These are phyloP conservation scores for Perkinsus olseni DNA, from an alignment of 169 alveolate species.

Conservation along the genomic window DNA sequence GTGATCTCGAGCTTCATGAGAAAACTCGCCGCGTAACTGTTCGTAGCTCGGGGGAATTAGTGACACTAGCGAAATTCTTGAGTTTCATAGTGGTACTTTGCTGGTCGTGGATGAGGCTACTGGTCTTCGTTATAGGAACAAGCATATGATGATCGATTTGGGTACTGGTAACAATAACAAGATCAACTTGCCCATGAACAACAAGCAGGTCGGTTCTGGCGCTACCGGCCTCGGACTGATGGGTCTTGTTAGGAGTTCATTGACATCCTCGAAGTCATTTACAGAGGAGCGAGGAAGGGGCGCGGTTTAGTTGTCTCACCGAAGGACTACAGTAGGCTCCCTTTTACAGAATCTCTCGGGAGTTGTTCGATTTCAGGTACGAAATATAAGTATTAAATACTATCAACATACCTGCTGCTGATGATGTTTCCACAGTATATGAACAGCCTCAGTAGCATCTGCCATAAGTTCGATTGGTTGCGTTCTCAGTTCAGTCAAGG, in stretches of 20 bases:
- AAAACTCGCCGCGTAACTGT: no score
- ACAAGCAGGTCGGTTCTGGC: conserved; percentile 62
- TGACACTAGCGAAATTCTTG: no score
- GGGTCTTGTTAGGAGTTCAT: conserved; percentile 77
- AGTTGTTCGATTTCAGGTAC: not conserved
- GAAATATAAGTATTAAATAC: not conserved
- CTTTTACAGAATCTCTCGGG: conserved; percentile 14
- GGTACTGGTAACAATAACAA: conserved; percentile 98
- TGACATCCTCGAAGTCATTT: conserved; percentile 91
- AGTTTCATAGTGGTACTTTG: no score
- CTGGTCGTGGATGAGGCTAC: no score
- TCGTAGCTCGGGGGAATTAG: no score
- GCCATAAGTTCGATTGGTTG: no score
- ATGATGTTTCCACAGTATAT: not conserved
- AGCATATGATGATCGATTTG: conserved; percentile 96
- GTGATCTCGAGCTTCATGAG: no score
- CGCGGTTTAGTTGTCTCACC: conserved; percentile 93
- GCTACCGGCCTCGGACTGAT: no score
- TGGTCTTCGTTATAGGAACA: conserved; percentile 62
- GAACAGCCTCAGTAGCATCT: no score
- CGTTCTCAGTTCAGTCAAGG: no score
- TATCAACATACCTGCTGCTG: not conserved
- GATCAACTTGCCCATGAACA: conserved; percentile 93
- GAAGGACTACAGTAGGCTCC: conserved; percentile 69
- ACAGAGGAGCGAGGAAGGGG: conserved; percentile 97